These are phyloP conservation scores for Aspergillus sp. DNA, from an alignment of 2,329 filamentous ascomycete species.

Conservation along the genomic window DNA sequence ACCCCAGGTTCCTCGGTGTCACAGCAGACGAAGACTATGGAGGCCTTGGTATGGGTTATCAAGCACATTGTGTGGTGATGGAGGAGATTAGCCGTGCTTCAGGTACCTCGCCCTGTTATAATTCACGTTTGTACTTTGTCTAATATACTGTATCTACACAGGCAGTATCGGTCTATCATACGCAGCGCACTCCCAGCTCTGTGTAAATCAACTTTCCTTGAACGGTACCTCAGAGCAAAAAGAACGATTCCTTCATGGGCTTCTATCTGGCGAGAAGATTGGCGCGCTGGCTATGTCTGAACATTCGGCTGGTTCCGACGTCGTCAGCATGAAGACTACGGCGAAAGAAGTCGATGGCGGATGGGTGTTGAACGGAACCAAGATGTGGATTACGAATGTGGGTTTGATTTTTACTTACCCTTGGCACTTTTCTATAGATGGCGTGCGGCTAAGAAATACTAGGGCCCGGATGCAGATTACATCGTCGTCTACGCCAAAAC, in stretches of 20 bases:
- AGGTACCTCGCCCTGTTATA: slow-evolving; percentile 43
- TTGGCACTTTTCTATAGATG: neutral
- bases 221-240: slow-evolving; percentile 83
- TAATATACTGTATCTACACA: slow-evolving; percentile 13
- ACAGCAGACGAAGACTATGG: slow-evolving; percentile 92
- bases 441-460: neutral
- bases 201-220: slow-evolving; percentile 92
- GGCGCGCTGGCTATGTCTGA: slow-evolving; percentile 95
- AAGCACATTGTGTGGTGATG: slow-evolving; percentile 93
- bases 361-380: slow-evolving; percentile 81
- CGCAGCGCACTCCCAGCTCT: slow-evolving; percentile 92
- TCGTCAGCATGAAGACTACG: slow-evolving; percentile 90
- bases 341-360: slow-evolving; percentile 81
- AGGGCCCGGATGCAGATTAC: slow-evolving; percentile 82
- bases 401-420: slow-evolving; percentile 13
- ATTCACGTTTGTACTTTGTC: too few species aligned
- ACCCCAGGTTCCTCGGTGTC: slow-evolving; percentile 72
- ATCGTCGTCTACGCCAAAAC: slow-evolving; percentile 98
- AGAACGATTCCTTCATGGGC: slow-evolving; percentile 70
- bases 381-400: slow-evolving; percentile 99
- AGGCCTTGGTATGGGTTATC: slow-evolving; percentile 88
- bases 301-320: slow-evolving; percentile 84
- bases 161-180: slow-evolving; percentile 72
- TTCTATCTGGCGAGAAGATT: slow-evolving; percentile 77
- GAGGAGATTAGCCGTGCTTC: slow-evolving; percentile 91